Evolutionary conservation across 352 stramenopile genomes (phyloP).

Genomic region (Phytophthora uliginosa): DNA sequence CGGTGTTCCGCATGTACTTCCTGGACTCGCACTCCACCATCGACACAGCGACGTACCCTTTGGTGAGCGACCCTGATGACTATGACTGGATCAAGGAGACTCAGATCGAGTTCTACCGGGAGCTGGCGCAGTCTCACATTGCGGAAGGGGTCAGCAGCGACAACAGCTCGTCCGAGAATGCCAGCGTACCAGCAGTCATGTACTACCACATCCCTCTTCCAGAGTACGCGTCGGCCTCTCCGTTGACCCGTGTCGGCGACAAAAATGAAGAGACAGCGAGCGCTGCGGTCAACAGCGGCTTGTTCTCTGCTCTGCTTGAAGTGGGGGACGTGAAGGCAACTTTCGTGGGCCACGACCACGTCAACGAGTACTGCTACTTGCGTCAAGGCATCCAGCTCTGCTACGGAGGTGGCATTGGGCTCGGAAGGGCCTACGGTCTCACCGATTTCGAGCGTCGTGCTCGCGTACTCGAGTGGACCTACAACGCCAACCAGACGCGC

Average conservation of each 20-base stretch:
- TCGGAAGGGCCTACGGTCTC: conserved; percentile 46
- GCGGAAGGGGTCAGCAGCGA: conserved; percentile 5
- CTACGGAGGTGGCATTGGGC: conserved; percentile 63
- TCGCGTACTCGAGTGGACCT: conserved; percentile 57
- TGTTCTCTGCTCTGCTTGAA: conserved; percentile 58
- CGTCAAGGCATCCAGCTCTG: conserved; percentile 60
- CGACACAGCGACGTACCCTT: conserved; percentile 37
- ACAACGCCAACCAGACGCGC: conserved; percentile 45
- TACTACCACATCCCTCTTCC: conserved; percentile 75
- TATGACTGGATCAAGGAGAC: conserved; percentile 65
- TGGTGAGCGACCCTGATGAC: conserved; percentile 29
- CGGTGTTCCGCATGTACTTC: conserved; percentile 81
- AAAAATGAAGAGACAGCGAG: conserved; percentile 42
- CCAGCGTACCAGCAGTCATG: conserved; percentile 52
- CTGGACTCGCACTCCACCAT: conserved; percentile 61
- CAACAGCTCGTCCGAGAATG: conserved; percentile 19
- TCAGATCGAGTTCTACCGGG: conserved; percentile 55
- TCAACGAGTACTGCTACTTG: conserved; percentile 71
- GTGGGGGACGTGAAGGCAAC: conserved; percentile 66
- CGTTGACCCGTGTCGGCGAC: conserved; percentile 28
- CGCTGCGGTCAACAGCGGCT: conserved; percentile 38
- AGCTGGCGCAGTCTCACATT: conserved; percentile 38
- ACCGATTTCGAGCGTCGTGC: conserved; percentile 41
- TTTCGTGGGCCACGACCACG: conserved; percentile 70
- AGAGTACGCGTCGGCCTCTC: conserved; percentile 51